Conservation (phyloP, 2,329 filamentous ascomycete species). For the Ceratocystis huliohia region DNA sequence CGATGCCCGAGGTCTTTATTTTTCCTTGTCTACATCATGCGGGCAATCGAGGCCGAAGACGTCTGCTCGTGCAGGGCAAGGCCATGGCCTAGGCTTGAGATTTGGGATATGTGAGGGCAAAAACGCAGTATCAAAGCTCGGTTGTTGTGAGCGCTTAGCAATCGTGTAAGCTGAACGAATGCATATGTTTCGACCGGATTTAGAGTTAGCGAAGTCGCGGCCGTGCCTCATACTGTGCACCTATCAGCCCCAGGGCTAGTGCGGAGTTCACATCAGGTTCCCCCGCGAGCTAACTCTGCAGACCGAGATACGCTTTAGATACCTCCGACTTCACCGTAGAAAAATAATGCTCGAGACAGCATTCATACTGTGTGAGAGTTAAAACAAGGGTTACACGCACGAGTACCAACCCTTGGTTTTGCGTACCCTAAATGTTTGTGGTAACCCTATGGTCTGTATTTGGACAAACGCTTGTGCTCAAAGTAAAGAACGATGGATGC, state of each 20-base stretch:
- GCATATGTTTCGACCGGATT: neutral
- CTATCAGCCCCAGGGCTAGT: neutral
- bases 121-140: neutral
- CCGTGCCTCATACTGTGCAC: neutral
- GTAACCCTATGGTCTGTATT: no score
- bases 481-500: neutral
- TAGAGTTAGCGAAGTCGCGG: neutral
- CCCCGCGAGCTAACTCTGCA: neutral
- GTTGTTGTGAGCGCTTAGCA: neutral
- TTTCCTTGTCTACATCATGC: no score
- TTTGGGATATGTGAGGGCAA: neutral
- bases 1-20: no score
- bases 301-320: neutral
- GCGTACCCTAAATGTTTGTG: no score
- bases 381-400: neutral
- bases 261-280: neutral
- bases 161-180: neutral
- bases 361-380: neutral
- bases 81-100: neutral
- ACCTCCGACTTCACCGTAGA: neutral
- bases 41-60: neutral
- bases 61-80: neutral
- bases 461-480: neutral
- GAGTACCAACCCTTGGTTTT: no score
- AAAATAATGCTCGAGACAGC: neutral